A percentile compares a stretch with the other conserved stretches of the same genome.
Evolutionary conservation across 352 stramenopile species (phyloP).

Genomic region (Aphanomyces euteiches): DNA sequence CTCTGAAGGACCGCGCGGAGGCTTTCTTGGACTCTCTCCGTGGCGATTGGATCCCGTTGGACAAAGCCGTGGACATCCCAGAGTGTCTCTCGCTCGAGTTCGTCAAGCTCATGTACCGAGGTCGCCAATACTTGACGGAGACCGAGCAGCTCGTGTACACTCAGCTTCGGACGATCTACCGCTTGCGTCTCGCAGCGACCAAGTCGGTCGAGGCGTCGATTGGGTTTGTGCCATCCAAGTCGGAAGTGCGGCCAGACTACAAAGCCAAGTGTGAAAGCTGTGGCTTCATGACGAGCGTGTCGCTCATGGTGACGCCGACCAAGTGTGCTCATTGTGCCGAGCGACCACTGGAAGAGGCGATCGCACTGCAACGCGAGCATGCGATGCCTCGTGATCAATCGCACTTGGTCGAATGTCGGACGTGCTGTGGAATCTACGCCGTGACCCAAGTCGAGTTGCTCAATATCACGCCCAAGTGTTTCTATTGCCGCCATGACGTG

Average conservation of each 20-base stretch:
- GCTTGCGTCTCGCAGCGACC: constrained; percentile 15
- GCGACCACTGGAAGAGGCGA: not conserved
- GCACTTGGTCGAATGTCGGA: constrained; percentile 6
- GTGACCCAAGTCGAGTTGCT: not conserved
- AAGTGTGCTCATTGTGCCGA: constrained; percentile 5
- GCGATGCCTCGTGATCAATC: not conserved
- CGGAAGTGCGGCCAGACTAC: not conserved
- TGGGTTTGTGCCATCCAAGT: constrained; percentile 12
- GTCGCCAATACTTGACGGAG: not conserved
- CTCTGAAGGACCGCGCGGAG: not conserved
- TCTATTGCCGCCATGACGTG: constrained; percentile 5
- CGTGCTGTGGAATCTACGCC: constrained; percentile 1
- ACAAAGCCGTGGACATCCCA: not conserved
- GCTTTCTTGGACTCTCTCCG: not conserved
- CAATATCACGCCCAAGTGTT: constrained; percentile 16
- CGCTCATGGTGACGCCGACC: constrained; percentile 13
- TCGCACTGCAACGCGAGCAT: not conserved
- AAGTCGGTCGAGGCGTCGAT: not conserved
- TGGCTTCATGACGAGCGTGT: not conserved
- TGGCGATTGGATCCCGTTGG: constrained; percentile 4
- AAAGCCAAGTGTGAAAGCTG: constrained; percentile 5
- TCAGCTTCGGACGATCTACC: not conserved
- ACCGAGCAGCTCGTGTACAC: not conserved
- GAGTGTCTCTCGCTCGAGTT: constrained; percentile 22
- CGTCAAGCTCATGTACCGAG: constrained; percentile 25